These are phyloP conservation scores for Aspergillus bridgeri DNA, from an alignment of 495 filamentous ascomycete species.

Conservation along the genomic window DNA sequence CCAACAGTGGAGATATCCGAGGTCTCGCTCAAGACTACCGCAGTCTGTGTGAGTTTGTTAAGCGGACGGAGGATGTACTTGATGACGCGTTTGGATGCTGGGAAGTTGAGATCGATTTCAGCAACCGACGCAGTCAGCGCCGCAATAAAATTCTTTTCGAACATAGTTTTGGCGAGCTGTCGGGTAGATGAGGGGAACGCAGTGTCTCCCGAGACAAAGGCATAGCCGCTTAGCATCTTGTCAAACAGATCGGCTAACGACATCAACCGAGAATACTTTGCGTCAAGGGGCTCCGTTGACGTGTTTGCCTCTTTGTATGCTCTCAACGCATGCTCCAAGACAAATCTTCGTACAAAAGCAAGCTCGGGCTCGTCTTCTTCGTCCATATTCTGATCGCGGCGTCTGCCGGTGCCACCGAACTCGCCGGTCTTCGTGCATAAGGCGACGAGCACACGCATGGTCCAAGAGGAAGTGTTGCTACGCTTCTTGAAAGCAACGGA, in stretches of 20 bases:
- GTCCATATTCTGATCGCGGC: conserved; percentile 48
- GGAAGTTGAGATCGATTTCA: conserved; percentile 94
- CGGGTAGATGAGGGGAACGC: conserved; percentile 49
- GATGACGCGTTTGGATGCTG: conserved; percentile 84
- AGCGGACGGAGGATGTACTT: conserved; percentile 94
- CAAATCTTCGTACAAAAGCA: conserved; percentile 87
- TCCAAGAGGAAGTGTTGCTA: conserved; percentile 75
- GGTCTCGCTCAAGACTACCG: conserved; percentile 72
- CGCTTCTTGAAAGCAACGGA: conserved; percentile 77
- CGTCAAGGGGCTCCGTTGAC: conserved; percentile 76
- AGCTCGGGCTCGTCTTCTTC: conserved; percentile 84
- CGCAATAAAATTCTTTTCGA: conserved; percentile 91
- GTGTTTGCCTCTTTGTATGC: conserved; percentile 86
- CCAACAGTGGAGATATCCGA: conserved; percentile 68
- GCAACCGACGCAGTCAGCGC: conserved; percentile 88
- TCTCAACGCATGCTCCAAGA: conserved; percentile 86
- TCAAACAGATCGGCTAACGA: conserved; percentile 87
- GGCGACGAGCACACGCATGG: conserved; percentile 78
- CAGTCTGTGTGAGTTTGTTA: conserved; percentile 82
- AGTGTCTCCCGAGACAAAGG: conserved; percentile 50
- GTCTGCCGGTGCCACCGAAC: conserved; percentile 37
- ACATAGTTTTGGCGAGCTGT: conserved; percentile 91
- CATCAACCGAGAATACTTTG: conserved; percentile 82
- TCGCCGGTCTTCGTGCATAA: conserved; percentile 87
- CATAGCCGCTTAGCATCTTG: conserved; percentile 79